phyloP scores from a whole-genome alignment of 148 eudicot species.

The Silene latifolia region DNA sequence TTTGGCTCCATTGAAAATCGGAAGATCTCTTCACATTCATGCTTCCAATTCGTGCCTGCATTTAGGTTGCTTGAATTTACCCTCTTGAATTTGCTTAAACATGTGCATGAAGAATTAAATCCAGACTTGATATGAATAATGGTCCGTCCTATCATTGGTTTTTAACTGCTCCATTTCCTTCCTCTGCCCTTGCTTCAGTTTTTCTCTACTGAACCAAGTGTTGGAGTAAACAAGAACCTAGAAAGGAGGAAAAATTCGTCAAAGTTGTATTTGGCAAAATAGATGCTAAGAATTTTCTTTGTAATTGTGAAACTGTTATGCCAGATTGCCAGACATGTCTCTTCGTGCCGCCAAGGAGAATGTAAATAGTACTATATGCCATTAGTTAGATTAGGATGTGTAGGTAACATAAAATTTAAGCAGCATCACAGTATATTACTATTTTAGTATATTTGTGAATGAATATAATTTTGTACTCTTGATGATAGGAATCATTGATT shows the following conservation, averaged over 20 bases:
- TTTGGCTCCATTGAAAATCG: no score
- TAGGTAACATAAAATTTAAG: neutral
- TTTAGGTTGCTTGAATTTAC: neutral
- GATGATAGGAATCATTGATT: conserved; percentile 62
- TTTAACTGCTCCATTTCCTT: no score
- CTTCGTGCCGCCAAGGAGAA: neutral
- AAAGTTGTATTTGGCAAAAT: neutral
- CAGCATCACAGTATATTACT: neutral
- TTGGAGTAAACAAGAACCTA: neutral
- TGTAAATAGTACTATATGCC: neutral
- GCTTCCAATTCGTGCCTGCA: no score
- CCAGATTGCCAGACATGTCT: neutral
- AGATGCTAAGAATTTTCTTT: neutral
- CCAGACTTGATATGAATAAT: neutral
- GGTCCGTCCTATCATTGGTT: neutral
- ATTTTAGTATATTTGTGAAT: neutral
- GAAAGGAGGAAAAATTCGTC: neutral
- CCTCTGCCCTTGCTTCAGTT: no score
- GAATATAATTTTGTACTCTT: conserved; percentile 3
- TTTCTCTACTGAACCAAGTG: neutral
- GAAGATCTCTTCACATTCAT: no score
- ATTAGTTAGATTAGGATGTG: neutral
- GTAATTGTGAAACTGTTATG: neutral
- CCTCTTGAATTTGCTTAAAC: neutral
- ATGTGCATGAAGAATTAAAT: neutral